Conservation (phyloP, 2,329 filamentous ascomycete species). For the Arthrinium phaeospermum region DNA sequence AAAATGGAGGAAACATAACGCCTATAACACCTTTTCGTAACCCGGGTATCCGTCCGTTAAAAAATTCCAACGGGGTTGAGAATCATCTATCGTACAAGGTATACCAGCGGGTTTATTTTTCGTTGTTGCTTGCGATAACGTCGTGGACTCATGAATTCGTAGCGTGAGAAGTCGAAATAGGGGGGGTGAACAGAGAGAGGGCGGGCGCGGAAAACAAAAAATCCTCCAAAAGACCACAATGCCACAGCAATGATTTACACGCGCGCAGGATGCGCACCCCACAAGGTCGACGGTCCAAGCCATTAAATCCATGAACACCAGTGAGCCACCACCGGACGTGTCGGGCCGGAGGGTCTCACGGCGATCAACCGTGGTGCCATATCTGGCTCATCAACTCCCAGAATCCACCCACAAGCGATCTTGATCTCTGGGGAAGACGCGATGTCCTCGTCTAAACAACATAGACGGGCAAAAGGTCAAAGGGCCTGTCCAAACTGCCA, state of each 20-base stretch:
- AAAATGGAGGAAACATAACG: neutral
- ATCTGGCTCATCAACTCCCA: neutral
- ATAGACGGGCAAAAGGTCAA: neutral
- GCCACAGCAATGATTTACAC: neutral
- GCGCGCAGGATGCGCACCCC: slow-evolving; percentile 4
- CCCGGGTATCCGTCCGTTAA: neutral
- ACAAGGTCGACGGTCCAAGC: neutral
- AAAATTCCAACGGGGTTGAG: neutral
- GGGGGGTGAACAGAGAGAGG: neutral
- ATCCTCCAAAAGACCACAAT: slow-evolving; percentile 9
- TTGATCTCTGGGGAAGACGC: neutral
- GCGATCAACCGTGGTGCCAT: neutral
- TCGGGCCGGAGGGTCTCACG: neutral
- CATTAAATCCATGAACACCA: slow-evolving; percentile 2
- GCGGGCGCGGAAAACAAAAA: neutral
- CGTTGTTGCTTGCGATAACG: slow-evolving; percentile 1
- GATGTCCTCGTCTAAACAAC: neutral
- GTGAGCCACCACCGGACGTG: neutral
- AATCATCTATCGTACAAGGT: slow-evolving; percentile 8
- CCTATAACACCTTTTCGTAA: slow-evolving; percentile 15
- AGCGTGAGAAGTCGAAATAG: slow-evolving; percentile 11
- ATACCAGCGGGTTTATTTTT: neutral
- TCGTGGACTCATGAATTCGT: slow-evolving; percentile 15
- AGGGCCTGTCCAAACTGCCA: slow-evolving; percentile 20
- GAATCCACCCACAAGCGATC: neutral